Percentiles rank a stretch among this genome's conserved stretches.
phyloP scores from a whole-genome alignment of 768 basidiomycete genomes.

The Scleroderma citrinum region DNA sequence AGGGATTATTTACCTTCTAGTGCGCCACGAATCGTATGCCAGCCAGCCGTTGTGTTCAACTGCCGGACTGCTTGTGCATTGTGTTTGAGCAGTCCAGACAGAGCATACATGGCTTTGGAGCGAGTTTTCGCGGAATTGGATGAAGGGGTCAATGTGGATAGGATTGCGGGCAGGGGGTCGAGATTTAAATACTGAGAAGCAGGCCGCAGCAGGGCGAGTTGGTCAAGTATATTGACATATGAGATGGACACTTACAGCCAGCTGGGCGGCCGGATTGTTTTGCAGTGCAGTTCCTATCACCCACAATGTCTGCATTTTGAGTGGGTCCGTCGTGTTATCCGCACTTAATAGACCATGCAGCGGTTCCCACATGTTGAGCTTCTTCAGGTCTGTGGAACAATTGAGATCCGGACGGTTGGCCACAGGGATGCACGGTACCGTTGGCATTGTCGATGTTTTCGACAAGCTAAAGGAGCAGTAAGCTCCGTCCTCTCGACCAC shows the following conservation, averaged over 20 bases:
- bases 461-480: slow-evolving; percentile 49
- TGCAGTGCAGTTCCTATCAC: slow-evolving; percentile 85
- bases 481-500: not conserved
- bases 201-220: no score
- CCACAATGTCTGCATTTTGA: slow-evolving; percentile 73
- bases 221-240: slow-evolving; percentile 3
- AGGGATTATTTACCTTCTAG: slow-evolving; percentile 47
- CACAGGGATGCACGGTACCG: slow-evolving; percentile 30
- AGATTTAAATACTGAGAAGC: slow-evolving; percentile 49
- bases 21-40: slow-evolving; percentile 52
- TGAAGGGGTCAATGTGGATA: slow-evolving; percentile 55
- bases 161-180: slow-evolving; percentile 60
- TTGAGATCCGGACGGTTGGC: not conserved
- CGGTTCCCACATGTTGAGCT: slow-evolving; percentile 74
- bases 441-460: slow-evolving; percentile 92
- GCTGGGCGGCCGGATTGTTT: slow-evolving; percentile 83
- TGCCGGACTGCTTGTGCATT: slow-evolving; percentile 57
- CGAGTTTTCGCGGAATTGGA: slow-evolving; percentile 48
- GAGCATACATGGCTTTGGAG: slow-evolving; percentile 76
- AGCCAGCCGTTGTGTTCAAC: slow-evolving; percentile 52
- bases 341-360: slow-evolving; percentile 58
- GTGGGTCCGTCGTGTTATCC: slow-evolving; percentile 46
- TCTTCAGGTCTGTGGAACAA: slow-evolving; percentile 54
- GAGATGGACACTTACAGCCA: slow-evolving; percentile 44
- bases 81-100: slow-evolving; percentile 78